These are phyloP conservation scores for Pichia deserticola DNA, from an alignment of 805 yeast genomes.

Conservation along the genomic window DNA sequence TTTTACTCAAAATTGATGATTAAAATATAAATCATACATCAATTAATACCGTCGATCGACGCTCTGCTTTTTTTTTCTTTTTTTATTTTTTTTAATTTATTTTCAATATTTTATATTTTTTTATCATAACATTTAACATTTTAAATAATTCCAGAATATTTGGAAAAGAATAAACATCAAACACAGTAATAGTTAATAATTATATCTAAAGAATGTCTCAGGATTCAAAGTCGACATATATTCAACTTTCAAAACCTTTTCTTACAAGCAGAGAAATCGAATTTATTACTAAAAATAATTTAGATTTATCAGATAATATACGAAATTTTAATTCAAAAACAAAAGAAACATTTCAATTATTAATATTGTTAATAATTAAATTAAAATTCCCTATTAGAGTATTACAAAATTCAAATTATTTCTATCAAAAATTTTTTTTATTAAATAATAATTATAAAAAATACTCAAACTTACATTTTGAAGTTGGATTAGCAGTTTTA, in stretches of 20 bases:
- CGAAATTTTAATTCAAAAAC: conserved; percentile 19
- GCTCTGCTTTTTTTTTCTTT: too few species aligned
- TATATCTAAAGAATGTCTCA: too few species aligned
- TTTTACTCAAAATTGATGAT: too few species aligned
- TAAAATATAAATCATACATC: too few species aligned
- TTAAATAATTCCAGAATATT: too few species aligned
- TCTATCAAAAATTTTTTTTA: conserved; percentile 63
- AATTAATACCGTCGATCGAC: too few species aligned
- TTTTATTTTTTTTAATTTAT: too few species aligned
- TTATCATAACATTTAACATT: too few species aligned
- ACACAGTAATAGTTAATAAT: too few species aligned
- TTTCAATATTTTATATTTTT: too few species aligned
- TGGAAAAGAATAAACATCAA: too few species aligned
- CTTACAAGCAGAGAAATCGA: conserved; percentile 24
- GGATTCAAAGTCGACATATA: conserved; percentile 6
- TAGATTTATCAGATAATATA: conserved; percentile 15
- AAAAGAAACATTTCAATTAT: conserved; percentile 41
- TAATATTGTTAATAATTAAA: conserved; percentile 43
- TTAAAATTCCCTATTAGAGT: conserved; percentile 66
- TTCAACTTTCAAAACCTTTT: conserved; percentile 31
- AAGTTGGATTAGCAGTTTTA: conserved; percentile 62
- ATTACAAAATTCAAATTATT: conserved; percentile 61
- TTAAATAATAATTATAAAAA: conserved; percentile 51
- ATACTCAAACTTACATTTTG: conserved; percentile 37
- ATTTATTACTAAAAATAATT: conserved; percentile 14